Base-by-base conservation (phyloP, 352 stramenopile species). In the Pythium guiyangense region DNA sequence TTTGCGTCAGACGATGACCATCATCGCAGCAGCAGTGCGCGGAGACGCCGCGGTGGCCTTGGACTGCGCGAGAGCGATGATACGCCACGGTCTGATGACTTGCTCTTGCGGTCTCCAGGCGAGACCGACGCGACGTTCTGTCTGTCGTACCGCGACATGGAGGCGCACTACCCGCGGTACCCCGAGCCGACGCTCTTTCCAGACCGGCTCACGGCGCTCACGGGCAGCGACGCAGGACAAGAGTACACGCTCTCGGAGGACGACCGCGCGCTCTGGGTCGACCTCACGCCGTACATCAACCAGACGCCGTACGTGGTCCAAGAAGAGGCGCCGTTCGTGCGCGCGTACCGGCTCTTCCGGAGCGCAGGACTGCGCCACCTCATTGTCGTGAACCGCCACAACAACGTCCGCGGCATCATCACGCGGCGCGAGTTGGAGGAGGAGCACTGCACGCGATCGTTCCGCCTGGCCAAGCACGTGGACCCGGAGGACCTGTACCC, bases 231-330 rank as follows among this genome's bases (percentile, higher is more conserved):
- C n/a, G 6, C 50, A 6, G 59, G 60, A 18, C 39, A 70, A 15
- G 35, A 65, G 27, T 88, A 88, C 52, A 86, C 75, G 15, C 54
- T 95, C 15, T 70, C 67, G n/a, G 71, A 88, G 27, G 84, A 88
- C 50, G 92, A 99, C 54, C 71, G 94, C 10, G 87, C 88, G 34
- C 74, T 93, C 52, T 98, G 91, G 87, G 77, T 98, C 35, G 94
- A 99, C 66, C 74, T 99, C 29, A 89, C 96, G 46, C 96, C 97
- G 1, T 99, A 99, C 74, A 97, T 98, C 54, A 98, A 99, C 79
- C 96, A 97, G 53, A 97, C 95, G 39, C 94, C 96, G 52, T 98
- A 98, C 59, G 87, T 94, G 45, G 92, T 99, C 34, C 96, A 98
- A 55, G 92, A 98, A 61, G 96, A 96, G 53, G 90, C 92, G 2